phyloP scores from a whole-genome alignment of 192 early-diverging fungal species.

The Coemansia sp. region DNA sequence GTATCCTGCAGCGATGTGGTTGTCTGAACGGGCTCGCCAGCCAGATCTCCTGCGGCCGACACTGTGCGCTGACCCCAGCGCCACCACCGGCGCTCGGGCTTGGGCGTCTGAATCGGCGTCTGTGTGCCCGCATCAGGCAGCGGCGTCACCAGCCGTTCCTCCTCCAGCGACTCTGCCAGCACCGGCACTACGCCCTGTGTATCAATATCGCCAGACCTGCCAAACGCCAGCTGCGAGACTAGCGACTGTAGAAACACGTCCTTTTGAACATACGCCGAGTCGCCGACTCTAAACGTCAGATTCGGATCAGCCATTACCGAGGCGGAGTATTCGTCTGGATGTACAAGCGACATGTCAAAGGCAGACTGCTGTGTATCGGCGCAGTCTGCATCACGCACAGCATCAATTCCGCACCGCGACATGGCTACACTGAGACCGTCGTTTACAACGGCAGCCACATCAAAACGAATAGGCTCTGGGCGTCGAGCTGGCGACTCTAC shows the following conservation, averaged over 20 bases:
- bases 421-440: constrained; percentile 6
- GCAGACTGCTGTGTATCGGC: constrained; percentile 4
- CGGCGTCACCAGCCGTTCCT: background rate
- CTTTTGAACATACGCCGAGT: constrained; percentile 24
- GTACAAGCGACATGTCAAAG: constrained; percentile 17
- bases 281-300: constrained; percentile 22
- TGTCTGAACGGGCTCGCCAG: background rate
- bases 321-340: constrained; percentile 15
- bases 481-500: background rate
- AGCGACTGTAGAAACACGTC: constrained; percentile 36
- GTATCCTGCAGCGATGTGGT: constrained; percentile 1
- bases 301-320: constrained; percentile 25
- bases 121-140: no score
- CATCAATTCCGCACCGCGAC: constrained; percentile 41
- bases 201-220: background rate
- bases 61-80: constrained; percentile 30
- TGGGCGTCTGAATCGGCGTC: constrained; percentile 1
- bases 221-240: constrained; percentile 44
- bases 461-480: background rate
- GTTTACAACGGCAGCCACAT: background rate
- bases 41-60: constrained; percentile 1
- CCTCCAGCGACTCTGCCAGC: background rate
- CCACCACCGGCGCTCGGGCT: constrained; percentile 43
- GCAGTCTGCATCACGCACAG: constrained; percentile 13
- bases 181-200: background rate